phyloP scores from a whole-genome alignment of 169 alveolate species.

The Plasmodium inui region DNA sequence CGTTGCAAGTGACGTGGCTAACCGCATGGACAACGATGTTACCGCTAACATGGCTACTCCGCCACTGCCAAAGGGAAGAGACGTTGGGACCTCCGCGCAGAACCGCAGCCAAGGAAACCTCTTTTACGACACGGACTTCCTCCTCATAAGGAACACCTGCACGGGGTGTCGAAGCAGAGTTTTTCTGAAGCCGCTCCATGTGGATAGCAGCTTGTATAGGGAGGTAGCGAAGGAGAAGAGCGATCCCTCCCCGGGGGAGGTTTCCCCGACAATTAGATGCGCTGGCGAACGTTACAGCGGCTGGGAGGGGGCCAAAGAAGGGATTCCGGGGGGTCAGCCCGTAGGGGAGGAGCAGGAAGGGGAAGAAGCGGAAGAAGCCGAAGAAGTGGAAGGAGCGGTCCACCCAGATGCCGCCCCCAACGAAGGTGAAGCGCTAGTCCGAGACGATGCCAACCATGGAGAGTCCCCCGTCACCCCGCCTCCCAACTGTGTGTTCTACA shows the following conservation, averaged over 20 bases:
- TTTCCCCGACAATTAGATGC: not conserved
- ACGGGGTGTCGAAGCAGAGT: not conserved
- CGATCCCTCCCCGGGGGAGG: not conserved
- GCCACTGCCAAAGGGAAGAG: not conserved
- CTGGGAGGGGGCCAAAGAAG: not conserved
- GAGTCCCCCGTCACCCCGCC: not conserved
- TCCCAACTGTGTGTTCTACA: conserved; percentile 38
- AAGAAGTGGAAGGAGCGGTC: not conserved
- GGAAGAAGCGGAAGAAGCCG: no score
- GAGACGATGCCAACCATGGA: not conserved
- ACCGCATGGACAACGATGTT: not conserved
- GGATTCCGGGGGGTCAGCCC: not conserved
- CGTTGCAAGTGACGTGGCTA: not conserved
- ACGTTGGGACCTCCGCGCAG: not conserved
- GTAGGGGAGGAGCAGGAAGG: not conserved
- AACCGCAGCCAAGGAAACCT: not conserved
- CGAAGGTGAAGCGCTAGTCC: no score
- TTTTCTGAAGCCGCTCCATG: conserved; percentile 54
- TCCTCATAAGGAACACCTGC: conserved; percentile 37
- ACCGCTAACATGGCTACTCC: not conserved
- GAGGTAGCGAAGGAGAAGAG: not conserved
- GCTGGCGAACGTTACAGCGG: not conserved
- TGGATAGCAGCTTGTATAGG: conserved; percentile 9
- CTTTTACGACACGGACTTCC: conserved; percentile 53
- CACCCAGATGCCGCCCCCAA: no score